phyloP scores from a whole-genome alignment of 1,284 basidiomycete genomes.

The Ceratobasidium sp. region DNA sequence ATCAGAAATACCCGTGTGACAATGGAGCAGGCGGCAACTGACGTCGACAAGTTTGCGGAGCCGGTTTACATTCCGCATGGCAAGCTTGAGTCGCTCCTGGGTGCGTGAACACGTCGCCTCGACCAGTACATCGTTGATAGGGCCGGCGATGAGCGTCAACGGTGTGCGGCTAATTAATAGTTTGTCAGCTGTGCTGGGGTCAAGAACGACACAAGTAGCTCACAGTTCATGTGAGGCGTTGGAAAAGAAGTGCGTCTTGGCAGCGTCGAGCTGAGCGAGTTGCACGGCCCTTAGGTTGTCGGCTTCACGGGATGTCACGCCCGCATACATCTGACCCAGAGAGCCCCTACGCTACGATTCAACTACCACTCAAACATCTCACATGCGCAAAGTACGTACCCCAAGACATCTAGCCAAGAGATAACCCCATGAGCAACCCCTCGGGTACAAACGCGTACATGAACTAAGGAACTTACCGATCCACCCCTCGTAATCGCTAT shows the following conservation, averaged over 20 bases:
- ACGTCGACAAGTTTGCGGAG: slow-evolving; percentile 53
- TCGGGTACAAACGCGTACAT: neutral
- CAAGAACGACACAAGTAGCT: slow-evolving; percentile 35
- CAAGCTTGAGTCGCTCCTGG: slow-evolving; percentile 51
- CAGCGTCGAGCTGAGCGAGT: slow-evolving; percentile 53
- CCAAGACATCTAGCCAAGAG: slow-evolving; percentile 20
- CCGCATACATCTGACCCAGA: slow-evolving; percentile 34
- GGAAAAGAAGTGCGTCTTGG: slow-evolving; percentile 55
- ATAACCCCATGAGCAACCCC: neutral
- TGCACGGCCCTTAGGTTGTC: slow-evolving; percentile 48
- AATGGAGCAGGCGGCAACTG: neutral
- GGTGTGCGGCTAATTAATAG: slow-evolving; percentile 50
- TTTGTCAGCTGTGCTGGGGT: neutral
- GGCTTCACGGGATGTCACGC: slow-evolving; percentile 29
- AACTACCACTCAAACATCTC: neutral
- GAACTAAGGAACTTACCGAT: slow-evolving; percentile 18
- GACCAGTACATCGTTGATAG: slow-evolving; percentile 50
- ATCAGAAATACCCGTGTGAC: neutral
- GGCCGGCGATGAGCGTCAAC: slow-evolving; percentile 53
- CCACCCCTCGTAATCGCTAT: slow-evolving; percentile 43
- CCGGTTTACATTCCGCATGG: slow-evolving; percentile 52
- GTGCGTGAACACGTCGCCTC: slow-evolving; percentile 47
- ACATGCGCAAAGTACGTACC: neutral
- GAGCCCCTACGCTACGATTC: slow-evolving; percentile 18
- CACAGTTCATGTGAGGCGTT: slow-evolving; percentile 54